Base-by-base conservation (phyloP, 768 basidiomycete genomes). In the Tephrocybe sp. region DNA sequence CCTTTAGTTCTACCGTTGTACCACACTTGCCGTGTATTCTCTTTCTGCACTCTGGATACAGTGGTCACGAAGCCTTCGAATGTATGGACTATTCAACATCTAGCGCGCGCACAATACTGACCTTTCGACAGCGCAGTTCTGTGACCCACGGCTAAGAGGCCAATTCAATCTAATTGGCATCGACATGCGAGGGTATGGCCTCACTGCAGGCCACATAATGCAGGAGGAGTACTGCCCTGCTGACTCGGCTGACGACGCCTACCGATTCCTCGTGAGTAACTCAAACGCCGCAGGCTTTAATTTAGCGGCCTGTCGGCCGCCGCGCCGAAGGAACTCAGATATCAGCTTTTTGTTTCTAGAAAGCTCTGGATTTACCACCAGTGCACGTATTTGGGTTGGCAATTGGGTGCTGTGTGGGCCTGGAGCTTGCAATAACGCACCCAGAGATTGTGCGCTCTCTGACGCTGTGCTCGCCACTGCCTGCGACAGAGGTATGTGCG, bases 161-260 rank as follows among this genome's bases (percentile, higher is more conserved):
- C 54, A 42, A 9, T 67, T 65, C 54, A 68, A 66, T 52, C 59
- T 68, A 9, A 60, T 68, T 11, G 60, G 60, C 1, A 49, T 68
- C 15, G 64, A 67, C 45, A 56, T 63, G 49, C 53, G 60, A 28
- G 58, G 49, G 13, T 61, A 61, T 46, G 66, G 66, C n/a, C 37
- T 45, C 8, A 60, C 65, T 9, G 49, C 36, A 31, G 66, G 65
- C 2, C 36, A 27, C 4, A 58, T 64, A 4, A 31, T 7, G 15
- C 55, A 54, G 28, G 31, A 54, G 2, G 46, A 47, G 0, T 64
- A 64, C 39, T 53, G 49, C 19, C 58, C 56, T 8, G 44, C 44
- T 21, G 62, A 63, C 44, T 64, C 64, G 13, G 65, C 60, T 26
- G 64, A 64, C 31, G 65, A 68, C 26, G 44, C 65, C 16, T 58